Conservation (phyloP, 768 basidiomycete genomes). For the Postia placenta region DNA sequence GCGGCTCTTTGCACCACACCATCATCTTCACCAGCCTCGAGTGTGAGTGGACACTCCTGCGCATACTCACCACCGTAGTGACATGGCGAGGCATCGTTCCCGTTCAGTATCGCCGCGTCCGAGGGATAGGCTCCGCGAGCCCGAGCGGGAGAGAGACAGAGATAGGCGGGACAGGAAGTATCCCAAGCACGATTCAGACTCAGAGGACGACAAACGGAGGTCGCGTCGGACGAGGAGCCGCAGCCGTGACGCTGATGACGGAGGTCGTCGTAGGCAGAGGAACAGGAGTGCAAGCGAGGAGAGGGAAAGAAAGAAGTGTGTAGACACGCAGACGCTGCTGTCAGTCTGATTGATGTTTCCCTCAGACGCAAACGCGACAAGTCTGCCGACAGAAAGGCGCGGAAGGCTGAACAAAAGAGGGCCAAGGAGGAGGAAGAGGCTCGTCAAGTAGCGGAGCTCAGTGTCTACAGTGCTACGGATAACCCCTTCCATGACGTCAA, state of each 20-base stretch:
- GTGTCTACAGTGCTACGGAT: conserved; percentile 93
- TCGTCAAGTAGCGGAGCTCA: conserved; percentile 88
- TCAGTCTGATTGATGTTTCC: background rate
- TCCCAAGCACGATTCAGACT: conserved; percentile 14
- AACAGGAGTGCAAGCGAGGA: conserved; percentile 29
- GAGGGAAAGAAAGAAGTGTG: conserved; percentile 44
- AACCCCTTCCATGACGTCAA: conserved; percentile 99
- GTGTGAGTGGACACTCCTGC: conserved; percentile 6
- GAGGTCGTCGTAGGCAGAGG: conserved; percentile 17
- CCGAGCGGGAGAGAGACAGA: conserved; percentile 24
- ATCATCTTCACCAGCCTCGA: background rate
- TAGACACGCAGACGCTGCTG: background rate
- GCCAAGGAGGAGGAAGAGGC: conserved; percentile 85
- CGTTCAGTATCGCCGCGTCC: conserved; percentile 46
- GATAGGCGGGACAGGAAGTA: conserved; percentile 13
- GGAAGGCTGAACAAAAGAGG: conserved; percentile 85
- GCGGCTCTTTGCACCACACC: background rate
- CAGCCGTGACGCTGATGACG: conserved; percentile 28
- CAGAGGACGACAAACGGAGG: conserved; percentile 17
- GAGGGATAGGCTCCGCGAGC: conserved; percentile 25
- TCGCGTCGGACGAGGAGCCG: conserved; percentile 21
- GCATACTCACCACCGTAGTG: background rate
- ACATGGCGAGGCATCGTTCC: conserved; percentile 43
- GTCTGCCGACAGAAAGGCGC: conserved; percentile 77
- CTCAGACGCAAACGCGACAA: conserved; percentile 77